These are phyloP conservation scores for Plasmodium blacklocki DNA, from an alignment of 169 alveolate species.

Conservation along the genomic window DNA sequence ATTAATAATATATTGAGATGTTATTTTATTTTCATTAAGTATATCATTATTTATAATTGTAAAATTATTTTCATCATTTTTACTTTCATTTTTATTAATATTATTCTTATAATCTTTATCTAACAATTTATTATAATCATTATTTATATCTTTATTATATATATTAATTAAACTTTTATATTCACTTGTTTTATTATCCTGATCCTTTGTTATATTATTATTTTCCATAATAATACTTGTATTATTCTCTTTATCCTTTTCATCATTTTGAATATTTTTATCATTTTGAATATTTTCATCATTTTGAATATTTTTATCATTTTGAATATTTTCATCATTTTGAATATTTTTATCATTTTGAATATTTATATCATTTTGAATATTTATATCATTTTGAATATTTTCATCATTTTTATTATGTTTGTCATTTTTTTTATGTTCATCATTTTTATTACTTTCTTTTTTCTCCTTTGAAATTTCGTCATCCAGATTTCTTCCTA, in stretches of 20 bases:
- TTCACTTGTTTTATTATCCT: background rate
- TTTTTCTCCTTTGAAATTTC: background rate
- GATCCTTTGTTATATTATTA: background rate
- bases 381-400: background rate
- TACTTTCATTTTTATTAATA: background rate
- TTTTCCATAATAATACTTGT: background rate
- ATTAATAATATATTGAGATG: slow-evolving; percentile 1
- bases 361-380: background rate
- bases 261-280: background rate
- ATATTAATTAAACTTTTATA: background rate
- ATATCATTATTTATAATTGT: background rate
- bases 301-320: background rate
- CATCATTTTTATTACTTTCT: background rate
- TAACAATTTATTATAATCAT: background rate
- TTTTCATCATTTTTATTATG: background rate
- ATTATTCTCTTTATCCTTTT: background rate
- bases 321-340: background rate
- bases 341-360: background rate
- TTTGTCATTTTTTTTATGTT: background rate
- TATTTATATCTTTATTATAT: slow-evolving; percentile 4
- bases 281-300: slow-evolving; percentile 3
- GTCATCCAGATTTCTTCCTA: slow-evolving; percentile 20
- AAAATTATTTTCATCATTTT: background rate
- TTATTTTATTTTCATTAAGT: background rate
- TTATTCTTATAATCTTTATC: background rate